Percentiles rank a stretch among this genome's conserved stretches.
phyloP scores from a whole-genome alignment of 2,329 filamentous ascomycete species.

The Alternaria dauci region DNA sequence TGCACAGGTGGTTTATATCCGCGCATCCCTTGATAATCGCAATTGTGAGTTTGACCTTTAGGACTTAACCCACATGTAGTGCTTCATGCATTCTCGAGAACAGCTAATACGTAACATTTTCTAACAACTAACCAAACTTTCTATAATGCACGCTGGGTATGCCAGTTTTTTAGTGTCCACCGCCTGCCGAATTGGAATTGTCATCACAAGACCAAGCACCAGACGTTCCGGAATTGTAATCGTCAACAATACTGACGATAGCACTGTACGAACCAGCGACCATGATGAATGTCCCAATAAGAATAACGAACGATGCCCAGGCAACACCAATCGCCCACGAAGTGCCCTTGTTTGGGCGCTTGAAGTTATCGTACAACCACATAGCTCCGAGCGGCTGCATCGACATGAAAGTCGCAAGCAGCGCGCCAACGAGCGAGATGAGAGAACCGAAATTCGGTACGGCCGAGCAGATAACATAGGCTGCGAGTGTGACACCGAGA shows the following conservation, averaged over 20 bases:
- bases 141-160: neutral
- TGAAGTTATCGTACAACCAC: slow-evolving; percentile 15
- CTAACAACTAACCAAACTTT: neutral
- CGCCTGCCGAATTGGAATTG: neutral
- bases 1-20: no score
- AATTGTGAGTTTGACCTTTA: no score
- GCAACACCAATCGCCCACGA: neutral
- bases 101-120: neutral
- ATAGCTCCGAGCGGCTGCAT: slow-evolving; percentile 4
- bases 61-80: no score
- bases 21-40: no score
- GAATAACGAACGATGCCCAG: neutral
- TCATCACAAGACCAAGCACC: slow-evolving; percentile 16
- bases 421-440: slow-evolving; percentile 13
- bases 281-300: slow-evolving; percentile 9
- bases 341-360: neutral
- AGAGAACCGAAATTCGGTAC: slow-evolving; percentile 12
- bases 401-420: slow-evolving; percentile 14
- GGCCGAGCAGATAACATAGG: slow-evolving; percentile 10
- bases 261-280: slow-evolving; percentile 13
- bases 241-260: slow-evolving; percentile 10
- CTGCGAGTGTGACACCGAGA: neutral
- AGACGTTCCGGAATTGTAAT: slow-evolving; percentile 7
- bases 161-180: neutral
- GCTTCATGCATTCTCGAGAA: no score